Base-by-base conservation (phyloP, 2,329 filamentous ascomycete genomes). In the Pseudocercospora vitis region DNA sequence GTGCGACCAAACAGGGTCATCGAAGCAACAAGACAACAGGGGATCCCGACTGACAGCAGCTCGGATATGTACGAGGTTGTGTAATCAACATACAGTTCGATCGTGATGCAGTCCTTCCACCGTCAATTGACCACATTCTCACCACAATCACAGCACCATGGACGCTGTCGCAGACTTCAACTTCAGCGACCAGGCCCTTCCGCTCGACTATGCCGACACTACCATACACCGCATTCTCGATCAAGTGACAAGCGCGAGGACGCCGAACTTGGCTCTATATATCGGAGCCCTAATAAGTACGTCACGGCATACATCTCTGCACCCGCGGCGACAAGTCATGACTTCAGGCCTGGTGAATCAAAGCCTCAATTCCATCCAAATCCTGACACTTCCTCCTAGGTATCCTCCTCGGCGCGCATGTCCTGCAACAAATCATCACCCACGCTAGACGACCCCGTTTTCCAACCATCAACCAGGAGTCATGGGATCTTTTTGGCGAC, bases 401-500 rank as follows among this genome's bases (percentile, higher is more conserved):
- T 18, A 14, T 45, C 24, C 3, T 45, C n/a, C 42, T 45, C 26
- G 42, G 42, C 18, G 42, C 42, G n/a, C 42, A 45, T 8, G 24
- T 31, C 14, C n/a, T 31, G 12, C 42, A 45, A 9, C 29, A 45
- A 6, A 7, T 21, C 5, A 21, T 45, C 14, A 12, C 21, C 12
- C 11, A 11, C n/a, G n/a, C 29, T 7, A 28, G 42, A n/a, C 12
- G 18, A 21, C 42, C 42, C 8, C n/a, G 14, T 16, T 24, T 45
- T 4, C 42, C 42, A 16, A 28, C 24, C 7, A 19, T 45, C n/a
- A 45, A 45, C 24, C 14, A 45, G 16, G n/a, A 28, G 12, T 18
- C 24, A 8, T 45, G 42, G 42, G 42, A 45, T 31, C 42, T 24
- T 6, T 45, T 14, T 4, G 42, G 42, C n/a, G 42, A 45, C 24